Base-by-base conservation (phyloP, 257 asterid genomes). In the Plectranthus barbatus region DNA sequence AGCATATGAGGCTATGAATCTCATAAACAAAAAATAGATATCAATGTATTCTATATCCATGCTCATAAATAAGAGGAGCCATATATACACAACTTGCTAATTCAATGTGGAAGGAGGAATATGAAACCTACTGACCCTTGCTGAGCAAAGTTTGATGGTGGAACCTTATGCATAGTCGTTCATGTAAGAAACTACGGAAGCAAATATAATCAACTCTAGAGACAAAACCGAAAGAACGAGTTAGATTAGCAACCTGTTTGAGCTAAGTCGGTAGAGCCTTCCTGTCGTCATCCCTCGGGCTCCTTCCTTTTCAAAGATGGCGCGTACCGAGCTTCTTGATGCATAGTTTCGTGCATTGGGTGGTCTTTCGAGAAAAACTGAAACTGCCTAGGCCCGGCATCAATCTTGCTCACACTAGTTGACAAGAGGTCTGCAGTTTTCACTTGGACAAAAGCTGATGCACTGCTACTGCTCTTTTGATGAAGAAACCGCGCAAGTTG, bases 281-380 rank as follows among this genome's bases (percentile, higher is more conserved):
- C n/a, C n/a, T n/a, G n/a, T n/a, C 64, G 65, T 52, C 89, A 85
- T 53, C 85, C 86, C 62, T 75, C 88, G 0, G 92, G 76, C 20
- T 80, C 86, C 72, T 81, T 81, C 73, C 88, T 72, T 70, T 82
- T 82, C 64, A 55, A 40, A 11, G 78, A 64, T 9, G 73, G 45
- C 13, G 71, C 64, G 10, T 50, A 60, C 81, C 81, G 67, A 51
- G 72, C 54, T 57, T 67, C 78, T 49, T 62, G 77, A 17, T 73
- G 76, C 61, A 37, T 31, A 0, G 39, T 69, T 51, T 79, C 83
- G 1, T 62, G 82, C 45, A 33, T 18, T 11, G 70, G 31, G 24
- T 71, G 19, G 51, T 31, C 66, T 54, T 60, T 67, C 34, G 68
- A 53, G 37, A 81, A 75, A 76, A 71, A 72, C 8, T 59, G 55